These are phyloP conservation scores for Salvia splendens DNA, from an alignment of 257 asterid species.

Conservation along the genomic window DNA sequence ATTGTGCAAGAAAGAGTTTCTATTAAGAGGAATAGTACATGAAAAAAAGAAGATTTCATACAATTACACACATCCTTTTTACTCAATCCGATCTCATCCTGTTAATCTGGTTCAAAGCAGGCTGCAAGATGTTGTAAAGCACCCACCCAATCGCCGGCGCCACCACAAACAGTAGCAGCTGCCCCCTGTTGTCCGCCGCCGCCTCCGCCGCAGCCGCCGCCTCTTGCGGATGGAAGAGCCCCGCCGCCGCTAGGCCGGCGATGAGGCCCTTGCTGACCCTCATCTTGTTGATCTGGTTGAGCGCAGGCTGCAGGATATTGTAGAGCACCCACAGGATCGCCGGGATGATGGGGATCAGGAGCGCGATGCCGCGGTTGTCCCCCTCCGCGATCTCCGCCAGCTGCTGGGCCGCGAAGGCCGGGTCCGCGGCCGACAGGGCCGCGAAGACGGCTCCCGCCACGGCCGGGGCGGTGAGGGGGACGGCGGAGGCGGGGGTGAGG, in stretches of 20 bases:
- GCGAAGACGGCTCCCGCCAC: conserved; percentile 84
- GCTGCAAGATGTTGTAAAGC: conserved; percentile 76
- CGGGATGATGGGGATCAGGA: conserved; percentile 71
- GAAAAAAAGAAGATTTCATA: neutral
- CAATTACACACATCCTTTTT: neutral
- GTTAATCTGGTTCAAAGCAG: conserved; percentile 92
- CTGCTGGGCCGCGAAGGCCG: conserved; percentile 91
- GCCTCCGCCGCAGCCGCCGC: conserved; percentile 69
- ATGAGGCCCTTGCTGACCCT: conserved; percentile 62
- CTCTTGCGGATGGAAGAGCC: conserved; percentile 51
- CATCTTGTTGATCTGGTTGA: conserved; percentile 82
- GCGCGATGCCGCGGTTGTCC: conserved; percentile 82
- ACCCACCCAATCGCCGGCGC: conserved; percentile 93
- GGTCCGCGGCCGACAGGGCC: conserved; percentile 57
- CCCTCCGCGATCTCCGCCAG: conserved; percentile 86
- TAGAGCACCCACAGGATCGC: conserved; percentile 85
- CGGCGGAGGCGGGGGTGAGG: conserved; percentile 5
- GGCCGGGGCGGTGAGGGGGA: conserved; percentile 27
- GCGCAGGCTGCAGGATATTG: conserved; percentile 88
- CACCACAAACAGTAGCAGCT: conserved; percentile 72
- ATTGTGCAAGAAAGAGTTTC: conserved; percentile 32
- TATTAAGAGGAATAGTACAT: conserved; percentile 27
- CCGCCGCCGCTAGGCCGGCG: conserved; percentile 60
- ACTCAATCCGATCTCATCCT: conserved; percentile 66
- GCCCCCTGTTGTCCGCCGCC: conserved; percentile 74